phyloP scores from a whole-genome alignment of 345 rosid species.

The Populus alba region DNA sequence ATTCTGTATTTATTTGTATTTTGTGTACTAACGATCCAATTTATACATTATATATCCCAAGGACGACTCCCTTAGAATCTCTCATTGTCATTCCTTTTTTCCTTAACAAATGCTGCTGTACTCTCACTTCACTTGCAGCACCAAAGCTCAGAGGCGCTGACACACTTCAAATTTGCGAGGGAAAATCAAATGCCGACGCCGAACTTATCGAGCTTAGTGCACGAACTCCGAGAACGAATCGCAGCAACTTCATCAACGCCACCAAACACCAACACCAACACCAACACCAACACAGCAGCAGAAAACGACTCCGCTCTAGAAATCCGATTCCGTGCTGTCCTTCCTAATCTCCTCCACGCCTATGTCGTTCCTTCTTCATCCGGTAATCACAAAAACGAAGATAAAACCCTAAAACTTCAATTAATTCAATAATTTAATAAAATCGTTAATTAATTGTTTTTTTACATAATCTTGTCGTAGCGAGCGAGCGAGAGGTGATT shows the following conservation, averaged over 20 bases:
- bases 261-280: constrained; percentile 26
- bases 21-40: no score
- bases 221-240: constrained; percentile 78
- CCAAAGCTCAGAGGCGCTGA: no score
- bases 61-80: no score
- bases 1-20: no score
- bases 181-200: constrained; percentile 24
- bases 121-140: no score
- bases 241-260: constrained; percentile 68
- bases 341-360: constrained; percentile 70
- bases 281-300: constrained; percentile 18
- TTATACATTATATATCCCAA: no score
- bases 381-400: constrained; percentile 32
- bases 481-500: constrained; percentile 71
- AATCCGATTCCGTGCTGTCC: constrained; percentile 66
- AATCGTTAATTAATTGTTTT: background rate
- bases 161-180: constrained; percentile 36
- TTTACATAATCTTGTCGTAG: constrained; percentile 35
- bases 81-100: no score
- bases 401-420: background rate
- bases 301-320: constrained; percentile 53
- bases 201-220: constrained; percentile 68
- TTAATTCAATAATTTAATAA: background rate
- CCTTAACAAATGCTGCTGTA: no score
- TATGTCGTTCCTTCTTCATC: constrained; percentile 73